phyloP scores from a whole-genome alignment of 495 filamentous ascomycete species.

The Trichoderma reesei region DNA sequence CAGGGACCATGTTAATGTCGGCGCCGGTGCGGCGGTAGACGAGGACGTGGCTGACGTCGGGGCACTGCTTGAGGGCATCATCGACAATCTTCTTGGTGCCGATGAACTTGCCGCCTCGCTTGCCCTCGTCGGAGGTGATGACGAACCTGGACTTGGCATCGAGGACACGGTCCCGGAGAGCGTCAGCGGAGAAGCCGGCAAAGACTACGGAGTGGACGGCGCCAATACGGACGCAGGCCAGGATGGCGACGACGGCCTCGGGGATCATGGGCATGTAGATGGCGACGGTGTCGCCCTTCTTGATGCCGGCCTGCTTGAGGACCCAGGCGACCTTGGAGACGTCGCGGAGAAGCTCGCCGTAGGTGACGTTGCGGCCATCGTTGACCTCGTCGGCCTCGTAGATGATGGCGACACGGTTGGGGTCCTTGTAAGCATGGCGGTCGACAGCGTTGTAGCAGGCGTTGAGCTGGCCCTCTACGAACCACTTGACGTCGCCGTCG shows the following conservation, averaged over 20 bases:
- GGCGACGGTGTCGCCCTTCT: constrained; percentile 95
- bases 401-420: constrained; percentile 88
- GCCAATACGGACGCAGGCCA: constrained; percentile 86
- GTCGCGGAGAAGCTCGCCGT: constrained; percentile 86
- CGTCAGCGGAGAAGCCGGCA: constrained; percentile 95
- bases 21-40: constrained; percentile 95
- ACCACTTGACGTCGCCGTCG: constrained; percentile 88
- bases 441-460: constrained; percentile 97
- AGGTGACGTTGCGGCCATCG: constrained; percentile 84
- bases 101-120: constrained; percentile 94
- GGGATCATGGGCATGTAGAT: constrained; percentile 99
- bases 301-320: constrained; percentile 87
- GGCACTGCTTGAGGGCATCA: constrained; percentile 94
- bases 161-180: constrained; percentile 87
- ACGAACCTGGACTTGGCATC: constrained; percentile 85
- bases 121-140: constrained; percentile 95
- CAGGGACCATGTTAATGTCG: constrained; percentile 81
- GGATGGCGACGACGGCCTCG: constrained; percentile 82
- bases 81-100: constrained; percentile 99
- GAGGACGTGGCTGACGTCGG: constrained; percentile 72
- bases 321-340: constrained; percentile 80
- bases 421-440: constrained; percentile 87
- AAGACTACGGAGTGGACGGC: constrained; percentile 98
- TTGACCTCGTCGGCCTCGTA: constrained; percentile 92
- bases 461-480: constrained; percentile 85